Base-by-base conservation (phyloP, 1,284 basidiomycete species). In the Fistulinella staudtii region DNA sequence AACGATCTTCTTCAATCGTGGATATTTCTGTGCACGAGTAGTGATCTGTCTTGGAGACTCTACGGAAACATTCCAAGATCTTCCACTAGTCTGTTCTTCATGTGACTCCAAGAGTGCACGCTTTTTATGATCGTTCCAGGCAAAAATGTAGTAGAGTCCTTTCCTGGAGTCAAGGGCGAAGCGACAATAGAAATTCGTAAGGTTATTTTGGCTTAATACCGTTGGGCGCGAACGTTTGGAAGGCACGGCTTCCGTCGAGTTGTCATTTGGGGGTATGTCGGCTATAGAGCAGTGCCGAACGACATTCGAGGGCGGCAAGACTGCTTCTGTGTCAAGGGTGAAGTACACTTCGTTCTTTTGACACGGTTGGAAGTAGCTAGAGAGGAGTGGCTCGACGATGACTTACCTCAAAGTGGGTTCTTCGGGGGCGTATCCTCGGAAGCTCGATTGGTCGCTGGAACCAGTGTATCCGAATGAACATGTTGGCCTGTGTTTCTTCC, bases 301-400 rank as follows among this genome's bases (percentile, higher is more conserved):
- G 34, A 88, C 72, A 36, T 68, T 67, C 15, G 71, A 70, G 5
- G 82, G 73, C 14, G 69, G 63, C 7, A 84, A 51, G 25, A 75
- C 65, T 13, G 68, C 75, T 17, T 65, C 70, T 2, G 70, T 70
- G 22, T 69, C 55, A 15, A 86, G 63, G 14, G 78, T 76, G 43
- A 80, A 83, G 53, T 85, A 86, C 4, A 88, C 71, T 60, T 88
- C 84, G 50, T 84, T 80, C 85, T 85, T 45, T 38, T 13, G 22
- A 53, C 37, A 35, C 28, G 29, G 31, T 46, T n/a, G 11, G 33
- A 43, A 36, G 24, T 45, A 14, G 37, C 28, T 15, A 22, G 30
- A 41, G 4, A 37, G 28, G n/a, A n/a, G n/a, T 8, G 27, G 23
- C 18, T 31, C 10, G 15, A 36, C 5, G 27, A 65, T 4, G 29